Base-by-base conservation (phyloP, 768 basidiomycete species). In the Naganishia kalamii region DNA sequence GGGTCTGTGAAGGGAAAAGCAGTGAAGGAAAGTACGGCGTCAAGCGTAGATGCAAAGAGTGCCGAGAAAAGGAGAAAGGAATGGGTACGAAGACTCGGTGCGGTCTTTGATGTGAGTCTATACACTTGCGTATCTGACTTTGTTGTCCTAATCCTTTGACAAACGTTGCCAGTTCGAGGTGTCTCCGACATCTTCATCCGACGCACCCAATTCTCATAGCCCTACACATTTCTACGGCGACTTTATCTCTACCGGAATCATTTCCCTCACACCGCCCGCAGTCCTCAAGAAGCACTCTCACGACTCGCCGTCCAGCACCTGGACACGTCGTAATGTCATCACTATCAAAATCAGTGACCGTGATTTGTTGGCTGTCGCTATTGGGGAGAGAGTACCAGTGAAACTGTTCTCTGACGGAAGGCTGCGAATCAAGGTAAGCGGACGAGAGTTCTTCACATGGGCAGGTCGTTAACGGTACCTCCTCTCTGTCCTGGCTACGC, bases 341-440 rank as follows among this genome's bases (percentile, higher is more conserved):
- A 57, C 33, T 19, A n/a, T 57, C 23, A 57, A 35, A 4, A 57
- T 57, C 35, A 57, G 54, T 40, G 37, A 57, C 37, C 54, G 54
- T 8, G 54, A 57, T 27, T 27, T 57, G 21, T 27, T 57, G 54
- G 54, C 54, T 33, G 54, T 57, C 2, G 54, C 54, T 1, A 57
- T 57, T 57, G 54, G 54, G 21, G 54, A 57, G 23, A 41, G 54
- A 21, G 54, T 57, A 23, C 54, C 54, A 15, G 54, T 57, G 2
- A 57, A 57, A 35, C 54, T 57, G 1, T 57, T 57, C 17, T 57
- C 54, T 27, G 54, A 13, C 27, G 54, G 54, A 37, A 57, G 54
- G 27, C 13, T 57, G 23, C 33, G 54, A 25, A 33, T 57, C 21
- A 40, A 57, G 37, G 54, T 57, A 40, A 2, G 23, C 35, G 35